Conservation (phyloP, 352 stramenopile genomes). For the Pythium volutum region DNA sequence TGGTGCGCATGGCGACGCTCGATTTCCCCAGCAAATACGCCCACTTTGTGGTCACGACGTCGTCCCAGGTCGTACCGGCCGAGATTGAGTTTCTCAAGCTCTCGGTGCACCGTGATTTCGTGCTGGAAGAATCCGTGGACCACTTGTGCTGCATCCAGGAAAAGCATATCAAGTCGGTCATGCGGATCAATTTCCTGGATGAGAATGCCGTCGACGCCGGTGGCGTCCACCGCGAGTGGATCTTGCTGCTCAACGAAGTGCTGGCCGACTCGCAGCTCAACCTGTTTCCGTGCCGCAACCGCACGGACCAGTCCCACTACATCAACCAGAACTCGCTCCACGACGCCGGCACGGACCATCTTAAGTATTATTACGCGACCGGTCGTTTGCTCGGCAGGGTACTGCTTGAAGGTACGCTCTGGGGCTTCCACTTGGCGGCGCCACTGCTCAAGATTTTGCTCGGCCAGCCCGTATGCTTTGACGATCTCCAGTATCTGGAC, state of each 20-base stretch:
- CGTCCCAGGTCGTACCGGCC: slow-evolving; percentile 55
- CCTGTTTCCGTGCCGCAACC: slow-evolving; percentile 54
- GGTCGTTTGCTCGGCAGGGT: slow-evolving; percentile 58
- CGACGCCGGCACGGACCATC: slow-evolving; percentile 65
- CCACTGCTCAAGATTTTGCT: slow-evolving; percentile 97
- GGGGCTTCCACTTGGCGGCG: slow-evolving; percentile 90
- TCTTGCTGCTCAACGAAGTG: slow-evolving; percentile 70
- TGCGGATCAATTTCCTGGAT: slow-evolving; percentile 51
- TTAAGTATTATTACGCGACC: slow-evolving; percentile 60
- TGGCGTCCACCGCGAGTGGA: slow-evolving; percentile 64
- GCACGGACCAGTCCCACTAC: slow-evolving; percentile 51
- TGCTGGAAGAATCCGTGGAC: slow-evolving; percentile 54
- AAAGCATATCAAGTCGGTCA: slow-evolving; percentile 30
- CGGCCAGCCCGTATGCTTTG: slow-evolving; percentile 91
- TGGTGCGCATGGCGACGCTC: slow-evolving; percentile 27
- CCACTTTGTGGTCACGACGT: slow-evolving; percentile 70
- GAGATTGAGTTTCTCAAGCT: slow-evolving; percentile 69
- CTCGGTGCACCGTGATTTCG: slow-evolving; percentile 36
- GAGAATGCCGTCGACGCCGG: slow-evolving; percentile 56
- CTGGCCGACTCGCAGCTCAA: slow-evolving; percentile 44
- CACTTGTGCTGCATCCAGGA: slow-evolving; percentile 43
- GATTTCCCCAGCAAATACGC: slow-evolving; percentile 77
- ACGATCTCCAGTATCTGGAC: slow-evolving; percentile 90
- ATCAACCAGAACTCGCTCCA: slow-evolving; percentile 60
- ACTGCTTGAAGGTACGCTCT: slow-evolving; percentile 91